phyloP scores from a whole-genome alignment of 176 grass and related monocot genomes.

The Musa beccarii region DNA sequence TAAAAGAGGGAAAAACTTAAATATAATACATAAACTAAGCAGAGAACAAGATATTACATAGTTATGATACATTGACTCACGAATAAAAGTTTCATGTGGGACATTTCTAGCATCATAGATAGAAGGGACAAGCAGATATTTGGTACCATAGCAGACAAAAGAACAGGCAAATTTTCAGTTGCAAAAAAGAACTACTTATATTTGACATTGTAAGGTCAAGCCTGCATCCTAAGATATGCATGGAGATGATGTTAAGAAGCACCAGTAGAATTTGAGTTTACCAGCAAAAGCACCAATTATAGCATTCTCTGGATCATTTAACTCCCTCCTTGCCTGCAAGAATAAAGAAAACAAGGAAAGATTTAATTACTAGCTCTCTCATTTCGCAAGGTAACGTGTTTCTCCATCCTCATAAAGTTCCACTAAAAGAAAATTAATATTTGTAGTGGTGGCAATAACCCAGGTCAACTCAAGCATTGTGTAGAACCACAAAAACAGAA shows the following conservation, averaged over 20 bases:
- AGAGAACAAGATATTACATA: too few relatives aligned
- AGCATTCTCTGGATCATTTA: constrained; percentile 95
- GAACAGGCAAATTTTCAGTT: not conserved
- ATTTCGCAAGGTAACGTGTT: not conserved
- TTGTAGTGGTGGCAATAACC: not conserved
- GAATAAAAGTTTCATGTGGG: not conserved
- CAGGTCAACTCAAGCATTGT: not conserved
- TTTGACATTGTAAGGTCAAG: not conserved
- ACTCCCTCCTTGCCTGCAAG: constrained; percentile 64
- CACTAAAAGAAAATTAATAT: not conserved
- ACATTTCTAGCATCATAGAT: not conserved
- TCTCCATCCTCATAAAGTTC: too few relatives aligned
- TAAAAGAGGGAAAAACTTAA: too few relatives aligned
- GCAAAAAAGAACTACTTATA: not conserved
- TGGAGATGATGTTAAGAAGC: not conserved
- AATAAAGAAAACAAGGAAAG: not conserved
- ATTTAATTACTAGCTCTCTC: not conserved
- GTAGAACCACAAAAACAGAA: not conserved
- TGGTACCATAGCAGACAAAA: not conserved
- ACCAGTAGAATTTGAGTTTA: constrained; percentile 19
- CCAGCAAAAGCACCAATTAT: constrained; percentile 92
- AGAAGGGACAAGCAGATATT: not conserved
- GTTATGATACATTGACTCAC: not conserved
- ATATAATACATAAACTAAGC: too few relatives aligned
- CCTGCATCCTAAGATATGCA: not conserved